Conservation (phyloP, 1,284 basidiomycete genomes). For the Coniferiporia weirii region DNA sequence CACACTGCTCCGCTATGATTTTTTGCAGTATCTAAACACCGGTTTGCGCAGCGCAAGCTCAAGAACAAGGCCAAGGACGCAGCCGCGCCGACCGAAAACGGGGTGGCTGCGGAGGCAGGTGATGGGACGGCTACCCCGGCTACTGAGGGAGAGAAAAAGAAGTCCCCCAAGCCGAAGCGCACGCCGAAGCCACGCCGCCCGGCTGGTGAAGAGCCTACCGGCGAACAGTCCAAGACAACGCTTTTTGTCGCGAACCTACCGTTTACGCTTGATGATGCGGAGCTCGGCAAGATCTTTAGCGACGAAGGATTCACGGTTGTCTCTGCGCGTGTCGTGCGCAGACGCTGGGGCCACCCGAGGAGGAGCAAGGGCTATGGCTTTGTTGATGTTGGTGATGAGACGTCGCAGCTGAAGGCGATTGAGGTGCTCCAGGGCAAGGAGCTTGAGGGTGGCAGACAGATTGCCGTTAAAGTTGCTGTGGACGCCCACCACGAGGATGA, state of each 20-base stretch:
- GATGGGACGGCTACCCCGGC: constrained; percentile 28
- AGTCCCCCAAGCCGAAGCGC: constrained; percentile 50
- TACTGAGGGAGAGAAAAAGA: constrained; percentile 37
- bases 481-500: constrained; percentile 42
- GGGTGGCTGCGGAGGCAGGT: constrained; percentile 29
- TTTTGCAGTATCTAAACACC: constrained; percentile 3
- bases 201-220: constrained; percentile 69
- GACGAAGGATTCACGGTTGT: constrained; percentile 75
- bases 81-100: constrained; percentile 35
- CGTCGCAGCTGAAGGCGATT: constrained; percentile 83
- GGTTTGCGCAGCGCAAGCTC: constrained; percentile 43
- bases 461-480: constrained; percentile 88
- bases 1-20: not conserved
- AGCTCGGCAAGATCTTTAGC: constrained; percentile 72
- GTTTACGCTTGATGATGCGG: constrained; percentile 82
- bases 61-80: constrained; percentile 33
- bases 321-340: constrained; percentile 82
- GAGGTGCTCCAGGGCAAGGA: constrained; percentile 77
- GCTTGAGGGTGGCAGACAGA: constrained; percentile 60
- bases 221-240: constrained; percentile 79
- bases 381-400: constrained; percentile 82
- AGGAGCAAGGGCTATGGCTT: constrained; percentile 94
- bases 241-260: constrained; percentile 95
- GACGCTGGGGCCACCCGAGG: constrained; percentile 73
- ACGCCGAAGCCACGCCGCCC: constrained; percentile 54